These are phyloP conservation scores for Solanum okadae DNA, from an alignment of 257 asterid genomes.

Conservation along the genomic window DNA sequence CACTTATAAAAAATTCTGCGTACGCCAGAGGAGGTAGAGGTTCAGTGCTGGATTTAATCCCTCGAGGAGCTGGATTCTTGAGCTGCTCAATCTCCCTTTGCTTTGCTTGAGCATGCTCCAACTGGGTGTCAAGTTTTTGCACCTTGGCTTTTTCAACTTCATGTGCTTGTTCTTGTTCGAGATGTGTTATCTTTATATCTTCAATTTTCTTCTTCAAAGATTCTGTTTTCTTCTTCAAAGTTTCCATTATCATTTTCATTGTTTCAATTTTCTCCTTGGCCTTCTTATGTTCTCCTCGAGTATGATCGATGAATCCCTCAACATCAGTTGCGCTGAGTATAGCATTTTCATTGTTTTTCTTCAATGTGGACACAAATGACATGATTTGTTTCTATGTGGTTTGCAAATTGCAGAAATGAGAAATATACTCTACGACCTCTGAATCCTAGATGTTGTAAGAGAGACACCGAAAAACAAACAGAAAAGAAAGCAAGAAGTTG, in stretches of 20 bases:
- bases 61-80: neutral
- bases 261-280: neutral
- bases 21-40: neutral
- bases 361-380: neutral
- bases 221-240: neutral
- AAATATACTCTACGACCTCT: neutral
- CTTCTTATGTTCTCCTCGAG: neutral
- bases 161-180: neutral
- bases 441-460: no score
- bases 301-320: neutral
- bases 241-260: neutral
- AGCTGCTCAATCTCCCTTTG: neutral
- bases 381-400: neutral
- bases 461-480: no score
- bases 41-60: neutral
- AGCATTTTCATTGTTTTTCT: neutral
- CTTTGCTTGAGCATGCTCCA: neutral
- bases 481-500: no score
- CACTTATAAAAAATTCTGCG: neutral
- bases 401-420: neutral
- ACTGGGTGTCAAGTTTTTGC: neutral
- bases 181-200: neutral
- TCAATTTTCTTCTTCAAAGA: neutral
- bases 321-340: neutral
- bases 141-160: neutral